Conservation (phyloP, 345 rosid genomes). For the Aurinia saxatilis region DNA sequence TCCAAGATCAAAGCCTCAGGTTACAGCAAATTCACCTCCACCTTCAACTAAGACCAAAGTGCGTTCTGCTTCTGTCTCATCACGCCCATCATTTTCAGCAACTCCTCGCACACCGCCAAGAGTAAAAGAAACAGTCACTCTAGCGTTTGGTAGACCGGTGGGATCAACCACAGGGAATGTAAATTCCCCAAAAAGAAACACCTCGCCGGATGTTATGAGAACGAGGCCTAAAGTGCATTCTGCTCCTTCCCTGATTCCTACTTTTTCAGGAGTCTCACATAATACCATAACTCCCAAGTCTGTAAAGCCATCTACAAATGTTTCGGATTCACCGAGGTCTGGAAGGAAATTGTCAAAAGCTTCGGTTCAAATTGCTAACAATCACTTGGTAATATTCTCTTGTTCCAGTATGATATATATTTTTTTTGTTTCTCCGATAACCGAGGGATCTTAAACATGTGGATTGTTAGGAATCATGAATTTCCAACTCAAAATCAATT, state of each 20-base stretch:
- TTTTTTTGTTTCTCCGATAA: too few species aligned
- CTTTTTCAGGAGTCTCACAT: background rate
- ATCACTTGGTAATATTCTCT: slow-evolving; percentile 22
- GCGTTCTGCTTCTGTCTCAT: slow-evolving; percentile 17
- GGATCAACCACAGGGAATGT: slow-evolving; percentile 1
- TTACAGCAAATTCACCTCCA: background rate
- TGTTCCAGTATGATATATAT: background rate
- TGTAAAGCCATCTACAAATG: slow-evolving; percentile 3
- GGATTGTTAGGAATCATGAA: too few species aligned
- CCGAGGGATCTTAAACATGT: too few species aligned
- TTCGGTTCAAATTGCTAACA: slow-evolving; percentile 25
- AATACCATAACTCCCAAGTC: background rate
- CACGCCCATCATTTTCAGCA: slow-evolving; percentile 4
- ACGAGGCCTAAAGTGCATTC: slow-evolving; percentile 7
- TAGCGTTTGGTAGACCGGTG: slow-evolving; percentile 29
- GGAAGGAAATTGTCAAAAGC: slow-evolving; percentile 18
- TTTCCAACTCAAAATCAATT: too few species aligned
- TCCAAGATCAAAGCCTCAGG: slow-evolving; percentile 17
- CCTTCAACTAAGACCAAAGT: slow-evolving; percentile 1
- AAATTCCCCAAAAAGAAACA: slow-evolving; percentile 13
- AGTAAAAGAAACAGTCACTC: slow-evolving; percentile 21
- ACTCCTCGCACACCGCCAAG: slow-evolving; percentile 26
- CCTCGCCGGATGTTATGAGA: slow-evolving; percentile 16
- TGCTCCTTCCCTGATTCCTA: slow-evolving; percentile 16
- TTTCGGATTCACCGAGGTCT: slow-evolving; percentile 2